Base-by-base conservation (phyloP, 352 stramenopile genomes). In the Globisporangium nodosum region DNA sequence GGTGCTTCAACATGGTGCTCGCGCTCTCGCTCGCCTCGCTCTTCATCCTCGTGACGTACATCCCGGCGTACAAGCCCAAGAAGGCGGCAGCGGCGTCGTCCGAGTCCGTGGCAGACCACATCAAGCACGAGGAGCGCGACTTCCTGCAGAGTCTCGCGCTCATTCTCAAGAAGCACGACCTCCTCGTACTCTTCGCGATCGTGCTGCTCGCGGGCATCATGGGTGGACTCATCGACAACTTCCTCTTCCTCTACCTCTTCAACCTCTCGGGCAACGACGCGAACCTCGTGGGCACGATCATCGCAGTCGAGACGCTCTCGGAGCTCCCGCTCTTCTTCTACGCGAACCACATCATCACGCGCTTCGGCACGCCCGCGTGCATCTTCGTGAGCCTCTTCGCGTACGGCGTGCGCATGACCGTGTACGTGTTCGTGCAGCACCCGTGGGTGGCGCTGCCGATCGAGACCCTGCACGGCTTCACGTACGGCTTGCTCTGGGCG, bases 1-100 rank as follows among this genome's bases (percentile, higher is more conserved):
- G 78, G 79, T 85, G 75, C 55, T 91, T 91, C 64, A 82, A 89
- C 68, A 81, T 89, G 79, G 73, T 86, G 53, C 65, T 89, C 20
- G 73, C 73, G 3, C 61, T 89, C 18, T 80, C 73, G 4, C 60
- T 66, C 54, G 65, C 86, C 55, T 82, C 74, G 56, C 71, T 89
- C 42, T 79, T 75, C 48, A 69, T 89, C 48, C 67, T 89, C 31
- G 49, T 86, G 15, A 50, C 52, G 31, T 77, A 68, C 55, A 86
- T 88, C 57, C 74, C 78, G 5, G 73, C 71, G 0, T 73, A 72
- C 58, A 60, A 81, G 16, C 68, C 57, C 2, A 61, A 69, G 18
- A 16, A 54, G 46, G 1, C 43, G 11, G 18, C 18, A 18, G 40
- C 42, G 9, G 15, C 42, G 3, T 11, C n/a, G 43, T 20, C 43